Base-by-base conservation (phyloP, 2,329 filamentous ascomycete genomes). In the Fusarium mangiferae region DNA sequence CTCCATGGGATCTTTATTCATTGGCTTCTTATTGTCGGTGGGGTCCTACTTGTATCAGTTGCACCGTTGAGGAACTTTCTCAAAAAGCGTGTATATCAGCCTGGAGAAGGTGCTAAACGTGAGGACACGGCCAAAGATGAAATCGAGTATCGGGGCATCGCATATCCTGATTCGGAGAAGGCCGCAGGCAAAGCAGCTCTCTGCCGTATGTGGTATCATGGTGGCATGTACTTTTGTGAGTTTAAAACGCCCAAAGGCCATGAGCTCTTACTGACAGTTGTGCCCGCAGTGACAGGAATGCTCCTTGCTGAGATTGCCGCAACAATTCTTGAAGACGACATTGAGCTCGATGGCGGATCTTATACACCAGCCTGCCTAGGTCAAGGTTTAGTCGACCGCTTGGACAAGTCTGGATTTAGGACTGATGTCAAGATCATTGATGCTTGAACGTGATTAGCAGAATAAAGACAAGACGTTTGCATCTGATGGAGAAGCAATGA, bases 291-390 rank as follows among this genome's bases (percentile, higher is more conserved):
- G 58, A 94, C 92, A 8, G 93, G 87, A 1, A 78, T 91, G 24
- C 85, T 92, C 35, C 78, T 93, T 20, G 87, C 88, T 5, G 87
- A 94, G 76, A 92, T 88, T 18, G 93, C 92, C 8, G 83, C 88
- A 44, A 90, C 90, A 1, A 84, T 95, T 38, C 83, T 94, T 22
- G 85, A 92, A 66, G 91, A 92, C 44, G 86, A 90, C 20, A 82
- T 89, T 18, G 81, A 86, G 41, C 82, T 94, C 18, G 85, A 85
- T 4, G 93, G 93, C 24, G 93, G 93, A 6, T 83, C 94, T 30
- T 89, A 93, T 70, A 95, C 93, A 3, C 90, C 93, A 2, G 91
- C 93, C 1, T 92, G 89, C 61, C 83, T 95, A 6, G 93, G 93
- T 2, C 90, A 92, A 74, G 83, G 86, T 15, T 92, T 90, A 77